These are phyloP conservation scores for Fusarium aywerte DNA, from an alignment of 2,329 filamentous ascomycete species.

Conservation along the genomic window DNA sequence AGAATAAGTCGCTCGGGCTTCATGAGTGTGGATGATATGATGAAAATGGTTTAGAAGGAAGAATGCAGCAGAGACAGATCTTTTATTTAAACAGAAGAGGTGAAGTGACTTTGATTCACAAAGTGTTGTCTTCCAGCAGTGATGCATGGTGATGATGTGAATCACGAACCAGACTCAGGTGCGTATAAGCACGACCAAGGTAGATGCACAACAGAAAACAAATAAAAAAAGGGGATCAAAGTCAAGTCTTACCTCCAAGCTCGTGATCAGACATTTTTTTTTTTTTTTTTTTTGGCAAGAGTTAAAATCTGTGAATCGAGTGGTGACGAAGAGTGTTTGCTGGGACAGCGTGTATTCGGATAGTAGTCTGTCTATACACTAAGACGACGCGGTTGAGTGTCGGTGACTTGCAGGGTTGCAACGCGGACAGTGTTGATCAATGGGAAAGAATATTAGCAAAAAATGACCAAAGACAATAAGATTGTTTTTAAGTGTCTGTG, in stretches of 20 bases:
- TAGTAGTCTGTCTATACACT: slow-evolving; percentile 24
- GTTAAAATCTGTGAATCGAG: slow-evolving; percentile 3
- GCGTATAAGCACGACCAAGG: neutral
- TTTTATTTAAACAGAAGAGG: slow-evolving; percentile 8
- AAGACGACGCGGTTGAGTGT: slow-evolving; percentile 26
- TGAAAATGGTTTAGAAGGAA: neutral
- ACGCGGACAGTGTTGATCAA: slow-evolving; percentile 15
- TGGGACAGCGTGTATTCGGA: slow-evolving; percentile 5
- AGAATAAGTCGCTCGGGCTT: neutral
- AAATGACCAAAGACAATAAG: neutral
- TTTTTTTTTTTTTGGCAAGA: too few relatives aligned
- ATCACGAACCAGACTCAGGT: slow-evolving; percentile 8
- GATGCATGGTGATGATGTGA: slow-evolving; percentile 25
- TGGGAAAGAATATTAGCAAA: neutral
- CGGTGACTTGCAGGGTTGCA: slow-evolving; percentile 18
- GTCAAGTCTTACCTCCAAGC: slow-evolving; percentile 67
- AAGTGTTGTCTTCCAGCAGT: slow-evolving; percentile 5
- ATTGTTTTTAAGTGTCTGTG: neutral
- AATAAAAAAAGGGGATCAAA: slow-evolving; percentile 9
- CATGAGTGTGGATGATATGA: slow-evolving; percentile 6
- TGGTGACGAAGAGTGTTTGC: slow-evolving; percentile 20
- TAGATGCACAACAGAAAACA: slow-evolving; percentile 2
- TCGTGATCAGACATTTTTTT: slow-evolving; percentile 75
- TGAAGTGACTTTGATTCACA: neutral
- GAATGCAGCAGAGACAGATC: neutral